Base-by-base conservation (phyloP, 352 stramenopile genomes). In the Globisporangium perplexum region DNA sequence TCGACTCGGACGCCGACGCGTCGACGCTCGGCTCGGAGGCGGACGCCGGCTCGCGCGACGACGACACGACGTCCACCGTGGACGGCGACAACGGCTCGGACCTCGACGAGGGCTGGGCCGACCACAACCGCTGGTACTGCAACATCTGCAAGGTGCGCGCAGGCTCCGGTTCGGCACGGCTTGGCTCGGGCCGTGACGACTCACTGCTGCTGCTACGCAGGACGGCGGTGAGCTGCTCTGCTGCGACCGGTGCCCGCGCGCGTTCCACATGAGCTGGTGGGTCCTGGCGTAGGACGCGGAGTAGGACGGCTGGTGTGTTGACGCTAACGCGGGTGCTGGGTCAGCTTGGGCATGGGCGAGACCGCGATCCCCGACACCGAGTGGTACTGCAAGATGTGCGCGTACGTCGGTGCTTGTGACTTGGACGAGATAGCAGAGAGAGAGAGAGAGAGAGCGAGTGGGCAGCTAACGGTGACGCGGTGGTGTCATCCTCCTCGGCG, bases 251-350 rank as follows among this genome's bases (percentile, higher is more conserved):
- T 98, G 95, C 62, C 93, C 93, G 15, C 64, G 92, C 51, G 80
- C 90, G 18, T 98, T 97, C 76, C 95, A 98, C 64, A 92, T 92
- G 82, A 88, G 67, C 57, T 95, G 84, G 71, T 86, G 50, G 28
- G 69, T 45, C 7, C 3, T 11, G 8, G 5, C 14, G 55, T n/a
- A 10, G 12, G 7, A 12, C 31, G 7, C 1, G 31, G 11, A 12
- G 11, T 36, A 33, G 31, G 31, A 15, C 7, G 31, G 4, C 11
- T 15, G 31, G 31, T n/a, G n/a, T n/a, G n/a, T n/a, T n/a, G n/a
- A n/a, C 7, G 31, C 7, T 36, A 12, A 14, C 7, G 31, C 1
- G 31, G 31, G 22, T 50, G 20, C 12, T 68, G 52, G 26, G 0
- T n/a, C 30, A 51, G 80, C 57, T 76, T 95, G 31, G 77, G 80